Conservation (phyloP, 129 eudicot species). For the Heracleum sosnowskyi region DNA sequence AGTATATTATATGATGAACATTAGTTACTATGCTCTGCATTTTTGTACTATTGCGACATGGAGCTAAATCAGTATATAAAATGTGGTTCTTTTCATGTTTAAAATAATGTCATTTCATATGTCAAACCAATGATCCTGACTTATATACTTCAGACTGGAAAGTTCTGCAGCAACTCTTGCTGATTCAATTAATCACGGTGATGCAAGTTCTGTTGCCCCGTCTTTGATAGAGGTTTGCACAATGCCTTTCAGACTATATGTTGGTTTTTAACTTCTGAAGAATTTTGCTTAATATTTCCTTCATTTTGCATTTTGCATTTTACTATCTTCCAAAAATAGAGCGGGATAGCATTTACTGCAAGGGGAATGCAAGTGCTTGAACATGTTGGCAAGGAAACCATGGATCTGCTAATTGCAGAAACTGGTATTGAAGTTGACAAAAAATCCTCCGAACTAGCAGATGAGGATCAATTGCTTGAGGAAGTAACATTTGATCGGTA, state of each 20-base stretch:
- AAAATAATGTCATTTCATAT: background rate
- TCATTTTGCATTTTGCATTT: background rate
- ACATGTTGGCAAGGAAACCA: conserved; percentile 91
- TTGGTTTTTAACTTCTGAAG: background rate
- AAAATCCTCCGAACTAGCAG: conserved; percentile 36
- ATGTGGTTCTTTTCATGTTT: background rate
- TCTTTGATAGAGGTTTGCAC: conserved; percentile 67
- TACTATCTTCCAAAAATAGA: conserved; percentile 30
- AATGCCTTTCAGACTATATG: conserved; percentile 1
- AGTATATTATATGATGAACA: background rate
- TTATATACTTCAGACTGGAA: conserved; percentile 54
- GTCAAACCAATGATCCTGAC: background rate
- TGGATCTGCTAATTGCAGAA: conserved; percentile 88
- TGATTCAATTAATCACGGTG: conserved; percentile 66
- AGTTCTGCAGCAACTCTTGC: conserved; percentile 50
- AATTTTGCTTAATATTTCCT: background rate
- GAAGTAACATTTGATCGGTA: conserved; percentile 86
- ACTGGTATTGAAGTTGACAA: conserved; percentile 76
- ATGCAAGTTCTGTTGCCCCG: conserved; percentile 66
- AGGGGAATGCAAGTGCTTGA: conserved; percentile 93
- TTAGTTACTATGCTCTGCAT: background rate
- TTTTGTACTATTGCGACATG: background rate
- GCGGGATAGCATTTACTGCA: conserved; percentile 88
- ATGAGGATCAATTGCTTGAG: conserved; percentile 75
- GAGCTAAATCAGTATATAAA: background rate